Evolutionary conservation across 768 basidiomycete species (phyloP).

Genomic region (Lactarius sp.): DNA sequence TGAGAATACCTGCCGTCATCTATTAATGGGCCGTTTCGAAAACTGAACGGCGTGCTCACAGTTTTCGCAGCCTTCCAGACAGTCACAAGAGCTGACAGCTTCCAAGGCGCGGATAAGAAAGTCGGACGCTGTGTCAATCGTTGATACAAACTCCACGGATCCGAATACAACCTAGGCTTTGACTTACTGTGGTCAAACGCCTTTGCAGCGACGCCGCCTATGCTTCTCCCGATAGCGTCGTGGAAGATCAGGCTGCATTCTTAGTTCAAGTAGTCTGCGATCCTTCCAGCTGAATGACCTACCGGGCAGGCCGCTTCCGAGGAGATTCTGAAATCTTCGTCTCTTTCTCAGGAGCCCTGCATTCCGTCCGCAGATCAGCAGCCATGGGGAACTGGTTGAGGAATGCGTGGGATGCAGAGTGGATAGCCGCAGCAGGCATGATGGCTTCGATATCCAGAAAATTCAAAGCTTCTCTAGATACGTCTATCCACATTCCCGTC

Average conservation of each 20-base stretch:
- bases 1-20: constrained; percentile 53
- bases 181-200: constrained; percentile 75
- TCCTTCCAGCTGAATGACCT: constrained; percentile 1
- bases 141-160: background rate
- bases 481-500: constrained; percentile 76
- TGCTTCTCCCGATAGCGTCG: constrained; percentile 57
- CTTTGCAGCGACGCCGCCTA: constrained; percentile 66
- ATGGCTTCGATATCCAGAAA: constrained; percentile 52
- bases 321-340: constrained; percentile 46
- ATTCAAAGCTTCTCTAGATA: constrained; percentile 49
- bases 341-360: constrained; percentile 75
- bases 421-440: constrained; percentile 74
- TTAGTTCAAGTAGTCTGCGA: background rate
- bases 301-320: constrained; percentile 70
- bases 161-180: background rate
- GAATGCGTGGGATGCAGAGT: constrained; percentile 80
- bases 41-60: constrained; percentile 43
- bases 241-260: constrained; percentile 69
- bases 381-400: constrained; percentile 70
- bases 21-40: background rate
- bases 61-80: constrained; percentile 61
- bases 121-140: constrained; percentile 41
- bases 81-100: constrained; percentile 56
- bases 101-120: constrained; percentile 56
- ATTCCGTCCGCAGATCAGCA: constrained; percentile 73